Evolutionary conservation across 192 early-diverging fungal genomes (phyloP).

Genomic region (Podila minutissima): DNA sequence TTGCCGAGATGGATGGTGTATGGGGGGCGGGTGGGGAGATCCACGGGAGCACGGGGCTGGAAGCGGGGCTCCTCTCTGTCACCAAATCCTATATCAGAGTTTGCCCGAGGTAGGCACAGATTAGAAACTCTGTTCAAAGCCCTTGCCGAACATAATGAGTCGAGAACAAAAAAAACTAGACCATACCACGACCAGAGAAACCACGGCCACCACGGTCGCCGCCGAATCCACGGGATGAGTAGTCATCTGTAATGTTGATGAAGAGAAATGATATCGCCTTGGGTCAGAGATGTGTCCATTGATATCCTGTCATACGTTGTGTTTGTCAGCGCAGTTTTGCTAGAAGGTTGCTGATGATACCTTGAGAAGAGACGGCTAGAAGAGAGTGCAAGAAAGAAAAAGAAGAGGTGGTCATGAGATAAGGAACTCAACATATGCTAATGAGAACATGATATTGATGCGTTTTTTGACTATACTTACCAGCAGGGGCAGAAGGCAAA

Average conservation of each 20-base stretch:
- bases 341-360: conserved; percentile 9
- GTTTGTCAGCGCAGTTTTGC: conserved; percentile 4
- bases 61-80: conserved; percentile 50
- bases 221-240: conserved; percentile 47
- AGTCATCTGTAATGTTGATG: conserved; percentile 20
- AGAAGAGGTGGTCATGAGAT: background rate
- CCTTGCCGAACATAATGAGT: background rate
- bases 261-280: background rate
- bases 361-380: conserved; percentile 32
- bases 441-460: conserved; percentile 5
- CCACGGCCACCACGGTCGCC: conserved; percentile 37
- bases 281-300: background rate
- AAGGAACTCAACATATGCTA: background rate
- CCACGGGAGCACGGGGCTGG: conserved; percentile 58
- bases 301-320: background rate
- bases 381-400: background rate
- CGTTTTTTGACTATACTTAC: conserved; percentile 7
- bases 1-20: conserved; percentile 94
- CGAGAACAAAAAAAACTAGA: too few species aligned
- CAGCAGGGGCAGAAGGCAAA: conserved; percentile 88
- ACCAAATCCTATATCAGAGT: conserved; percentile 24
- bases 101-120: background rate
- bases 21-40: conserved; percentile 86
- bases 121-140: conserved; percentile 22
- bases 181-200: conserved; percentile 49